Base-by-base conservation (phyloP, 768 basidiomycete genomes). In the Galerina sulciceps region DNA sequence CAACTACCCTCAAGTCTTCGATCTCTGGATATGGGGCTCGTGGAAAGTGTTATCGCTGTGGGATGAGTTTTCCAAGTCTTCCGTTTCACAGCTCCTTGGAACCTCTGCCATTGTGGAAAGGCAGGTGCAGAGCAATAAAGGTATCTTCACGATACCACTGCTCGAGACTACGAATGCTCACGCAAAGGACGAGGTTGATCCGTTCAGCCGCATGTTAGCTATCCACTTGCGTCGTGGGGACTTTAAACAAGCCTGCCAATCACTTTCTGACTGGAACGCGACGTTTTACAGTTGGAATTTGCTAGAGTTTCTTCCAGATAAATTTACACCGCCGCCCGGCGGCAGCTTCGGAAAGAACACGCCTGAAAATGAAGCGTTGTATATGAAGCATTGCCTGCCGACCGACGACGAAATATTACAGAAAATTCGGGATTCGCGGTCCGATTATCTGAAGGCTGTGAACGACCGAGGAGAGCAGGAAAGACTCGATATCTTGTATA, bases 141-240 rank as follows among this genome's bases (percentile, higher is more conserved):
- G 75, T 54, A 68, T 78, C 4, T 79, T 81, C 58, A 55, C 11
- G 23, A 15, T 47, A n/a, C 73, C 20, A 36, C 53, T 31, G 8
- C 8, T 8, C 26, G 10, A 18, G 23, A 40, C 10, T 18, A 20
- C 20, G 38, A 31, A 31, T 31, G 8, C 26, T 31, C 26, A 31
- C 26, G 26, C 4, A 31, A 8, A 38, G 18, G 64, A 53, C 54
- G 69, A 40, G 36, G 70, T 60, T 49, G 67, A 75, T 62, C 76
- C 68, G 44, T 88, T 68, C 69, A 75, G 67, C 69, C 75, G 72
- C 35, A 79, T 81, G 69, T 65, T 85, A 20, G 83, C 82, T 0
- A 70, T 83, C 41, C 84, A 85, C 61, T 58, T 83, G 10, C 77
- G 84, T 9, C 73, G 84, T 6, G 84, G 84, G 2, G 84, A 85